Evolutionary conservation across 1,284 basidiomycete species (phyloP), one percentile per base, ranked within the genome.

Genomic region (Papiliotrema nemorosa): DNA sequence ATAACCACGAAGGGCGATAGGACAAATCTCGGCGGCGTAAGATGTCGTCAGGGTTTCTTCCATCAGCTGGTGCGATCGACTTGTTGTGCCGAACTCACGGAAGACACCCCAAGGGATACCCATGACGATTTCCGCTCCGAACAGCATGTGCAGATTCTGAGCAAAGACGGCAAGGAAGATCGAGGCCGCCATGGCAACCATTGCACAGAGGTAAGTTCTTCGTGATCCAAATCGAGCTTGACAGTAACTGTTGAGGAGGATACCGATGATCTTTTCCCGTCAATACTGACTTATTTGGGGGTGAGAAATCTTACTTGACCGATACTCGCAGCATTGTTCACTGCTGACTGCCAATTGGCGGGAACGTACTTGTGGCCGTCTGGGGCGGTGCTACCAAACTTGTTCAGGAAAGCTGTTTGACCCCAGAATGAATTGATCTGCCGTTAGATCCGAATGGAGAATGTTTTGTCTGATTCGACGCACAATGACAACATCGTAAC

Each of bases 251-350:
- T 24, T 27, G 12, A 54, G 47, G 36, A 21, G 54, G 52, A 42
- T 42, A 52, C 75, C 75, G 34, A 76, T 64, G 54, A 77, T 72
- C 46, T 63, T 51, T 18, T 69, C 71, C 35, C 55, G 54, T 22
- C 18, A 76, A 60, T 34, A 74, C 77, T 5, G 74, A 59, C 52
- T 78, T 74, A 76, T 76, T 78, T 12, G 65, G 55, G 0, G 77
- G 72, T 0, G 75, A 55, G 21, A 78, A 58, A 40, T 70, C 60
- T 54, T 72, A 77, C 22, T 59, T 59, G 44, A 64, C 66, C 31
- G 9, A 10, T 9, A 10, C 31, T 9, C 10, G 10, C 37, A 22
- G 20, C 37, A 22, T 20, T n/a, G n/a, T n/a, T n/a, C n/a, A n/a
- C n/a, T n/a, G n/a, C n/a, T n/a, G n/a, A n/a, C n/a, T n/a, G n/a